Evolutionary conservation across 2,329 filamentous ascomycete species (phyloP).

Genomic region (Curvularia hawaiiensis): DNA sequence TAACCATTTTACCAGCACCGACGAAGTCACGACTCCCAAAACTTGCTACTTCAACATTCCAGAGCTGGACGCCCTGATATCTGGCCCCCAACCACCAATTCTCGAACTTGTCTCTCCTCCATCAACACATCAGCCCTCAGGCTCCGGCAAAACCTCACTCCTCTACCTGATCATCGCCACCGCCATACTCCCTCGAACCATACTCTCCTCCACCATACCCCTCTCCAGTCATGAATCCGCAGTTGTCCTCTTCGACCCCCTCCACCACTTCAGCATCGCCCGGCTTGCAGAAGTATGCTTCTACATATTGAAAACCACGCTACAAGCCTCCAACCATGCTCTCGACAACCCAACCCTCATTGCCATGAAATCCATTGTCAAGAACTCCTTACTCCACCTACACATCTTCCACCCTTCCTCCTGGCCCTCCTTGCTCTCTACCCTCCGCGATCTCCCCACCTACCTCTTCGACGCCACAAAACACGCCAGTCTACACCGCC

Average conservation of each 20-base stretch:
- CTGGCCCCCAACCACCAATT: constrained; percentile 17
- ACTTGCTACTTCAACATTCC: constrained; percentile 49
- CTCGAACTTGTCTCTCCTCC: constrained; percentile 61
- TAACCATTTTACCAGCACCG: not conserved
- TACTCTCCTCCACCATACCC: constrained; percentile 8
- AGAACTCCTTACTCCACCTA: constrained; percentile 57
- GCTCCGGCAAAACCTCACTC: constrained; percentile 63
- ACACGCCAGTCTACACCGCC: constrained; percentile 55
- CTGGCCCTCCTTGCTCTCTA: constrained; percentile 56
- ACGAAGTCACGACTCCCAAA: not conserved
- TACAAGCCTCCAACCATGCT: not conserved
- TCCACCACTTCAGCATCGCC: constrained; percentile 58
- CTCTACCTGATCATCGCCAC: constrained; percentile 61
- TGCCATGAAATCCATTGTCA: constrained; percentile 37
- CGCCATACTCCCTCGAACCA: constrained; percentile 55
- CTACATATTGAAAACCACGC: constrained; percentile 11
- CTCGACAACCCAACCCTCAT: constrained; percentile 12
- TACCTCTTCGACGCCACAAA: constrained; percentile 58
- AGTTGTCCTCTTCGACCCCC: constrained; percentile 61
- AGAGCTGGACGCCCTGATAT: constrained; percentile 51
- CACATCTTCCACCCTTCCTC: constrained; percentile 64
- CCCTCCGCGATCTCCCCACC: constrained; percentile 52
- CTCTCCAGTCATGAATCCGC: constrained; percentile 52
- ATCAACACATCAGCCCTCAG: constrained; percentile 43
- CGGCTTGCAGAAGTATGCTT: constrained; percentile 52